Conservation (phyloP, 176 grass and related monocot species). For the Phoenix roebelenii region DNA sequence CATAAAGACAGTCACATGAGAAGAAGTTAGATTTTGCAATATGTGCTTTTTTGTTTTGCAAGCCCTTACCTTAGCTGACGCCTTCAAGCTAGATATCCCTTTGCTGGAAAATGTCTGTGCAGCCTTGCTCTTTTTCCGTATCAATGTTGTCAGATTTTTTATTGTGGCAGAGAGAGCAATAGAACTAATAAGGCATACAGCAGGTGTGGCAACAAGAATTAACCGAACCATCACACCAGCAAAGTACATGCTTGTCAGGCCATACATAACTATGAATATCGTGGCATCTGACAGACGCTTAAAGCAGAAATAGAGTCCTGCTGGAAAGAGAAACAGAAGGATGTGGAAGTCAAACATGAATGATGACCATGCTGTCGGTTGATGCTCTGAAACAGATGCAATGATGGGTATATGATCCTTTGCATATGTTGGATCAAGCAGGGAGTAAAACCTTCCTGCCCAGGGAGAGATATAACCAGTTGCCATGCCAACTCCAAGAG, state of each 20-base stretch:
- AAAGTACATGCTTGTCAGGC: constrained; percentile 99
- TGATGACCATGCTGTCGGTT: constrained; percentile 97
- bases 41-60: not conserved
- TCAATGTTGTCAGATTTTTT: constrained; percentile 85
- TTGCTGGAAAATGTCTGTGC: constrained; percentile 54
- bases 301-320: constrained; percentile 97
- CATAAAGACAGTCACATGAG: too few relatives aligned
- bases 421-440: constrained; percentile 97
- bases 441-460: constrained; percentile 93
- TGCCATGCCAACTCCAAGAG: constrained; percentile 85
- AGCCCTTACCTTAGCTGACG: constrained; percentile 70
- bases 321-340: constrained; percentile 95
- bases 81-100: constrained; percentile 52
- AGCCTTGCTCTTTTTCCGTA: constrained; percentile 57
- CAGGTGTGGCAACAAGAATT: constrained; percentile 91
- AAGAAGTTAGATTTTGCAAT: too few relatives aligned
- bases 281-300: constrained; percentile 86
- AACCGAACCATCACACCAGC: constrained; percentile 96
- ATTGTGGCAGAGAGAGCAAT: constrained; percentile 88
- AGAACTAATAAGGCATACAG: constrained; percentile 91
- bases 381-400: constrained; percentile 97
- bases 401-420: constrained; percentile 99
- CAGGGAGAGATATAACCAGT: constrained; percentile 98
- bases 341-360: constrained; percentile 99
- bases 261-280: constrained; percentile 97